phyloP scores from a whole-genome alignment of 768 basidiomycete species.

The Tylopilus felleus region DNA sequence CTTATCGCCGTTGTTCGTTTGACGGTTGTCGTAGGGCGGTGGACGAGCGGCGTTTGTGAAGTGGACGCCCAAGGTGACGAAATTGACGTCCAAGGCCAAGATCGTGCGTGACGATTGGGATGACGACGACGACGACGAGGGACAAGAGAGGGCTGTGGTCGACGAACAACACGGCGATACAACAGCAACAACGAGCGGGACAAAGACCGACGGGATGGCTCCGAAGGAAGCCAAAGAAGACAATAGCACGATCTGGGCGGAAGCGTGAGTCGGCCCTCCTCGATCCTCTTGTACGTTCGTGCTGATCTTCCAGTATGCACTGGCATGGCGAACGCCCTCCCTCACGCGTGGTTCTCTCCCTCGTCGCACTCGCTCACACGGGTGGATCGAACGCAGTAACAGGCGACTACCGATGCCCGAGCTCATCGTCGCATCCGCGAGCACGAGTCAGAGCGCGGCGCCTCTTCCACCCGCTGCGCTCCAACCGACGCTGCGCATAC shows the following conservation, averaged over 20 bases:
- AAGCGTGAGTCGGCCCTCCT: conserved; percentile 51
- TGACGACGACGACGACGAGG: conserved; percentile 46
- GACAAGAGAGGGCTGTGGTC: background rate
- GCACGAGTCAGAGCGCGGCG: conserved; percentile 36
- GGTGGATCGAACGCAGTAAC: conserved; percentile 42
- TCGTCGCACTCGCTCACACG: background rate
- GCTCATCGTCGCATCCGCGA: conserved; percentile 44
- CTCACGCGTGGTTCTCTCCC: background rate
- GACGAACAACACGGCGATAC: background rate
- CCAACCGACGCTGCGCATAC: conserved; percentile 63
- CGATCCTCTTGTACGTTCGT: conserved; percentile 1
- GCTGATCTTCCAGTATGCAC: conserved; percentile 13
- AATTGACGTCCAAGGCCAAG: background rate
- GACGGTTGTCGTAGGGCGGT: background rate
- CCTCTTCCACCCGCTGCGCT: conserved; percentile 56
- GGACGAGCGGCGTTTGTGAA: conserved; percentile 2
- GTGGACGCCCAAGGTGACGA: conserved; percentile 1
- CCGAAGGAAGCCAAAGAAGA: background rate
- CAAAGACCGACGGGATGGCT: background rate
- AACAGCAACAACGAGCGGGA: background rate
- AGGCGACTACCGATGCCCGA: conserved; percentile 64
- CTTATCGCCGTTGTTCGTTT: background rate
- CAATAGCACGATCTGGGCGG: conserved; percentile 60
- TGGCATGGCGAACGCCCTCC: background rate
- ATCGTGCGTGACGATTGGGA: conserved; percentile 58